Evolutionary conservation across 768 basidiomycete genomes (phyloP).

Genomic region (Hericium coralloides): DNA sequence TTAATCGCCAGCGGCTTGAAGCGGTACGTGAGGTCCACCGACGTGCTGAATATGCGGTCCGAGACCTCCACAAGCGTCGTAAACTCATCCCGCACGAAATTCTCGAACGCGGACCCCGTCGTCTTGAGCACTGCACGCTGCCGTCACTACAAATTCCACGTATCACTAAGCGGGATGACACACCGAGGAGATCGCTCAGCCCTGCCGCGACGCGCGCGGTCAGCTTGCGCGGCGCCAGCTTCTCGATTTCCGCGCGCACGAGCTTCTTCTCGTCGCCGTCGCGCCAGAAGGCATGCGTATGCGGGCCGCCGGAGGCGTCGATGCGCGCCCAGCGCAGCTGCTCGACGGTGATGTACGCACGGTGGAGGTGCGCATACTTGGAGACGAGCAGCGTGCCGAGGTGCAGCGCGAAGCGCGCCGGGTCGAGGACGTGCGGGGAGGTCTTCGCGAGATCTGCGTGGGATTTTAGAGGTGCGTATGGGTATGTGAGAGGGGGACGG

Average conservation of each 20-base stretch:
- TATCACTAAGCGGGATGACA: slow-evolving; percentile 13
- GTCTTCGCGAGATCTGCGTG: slow-evolving; percentile 71
- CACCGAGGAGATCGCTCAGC: slow-evolving; percentile 74
- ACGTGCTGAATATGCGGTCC: slow-evolving; percentile 88
- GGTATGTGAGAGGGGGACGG: not conserved
- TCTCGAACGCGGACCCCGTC: slow-evolving; percentile 76
- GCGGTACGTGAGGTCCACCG: slow-evolving; percentile 67
- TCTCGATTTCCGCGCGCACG: slow-evolving; percentile 44
- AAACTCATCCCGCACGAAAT: slow-evolving; percentile 77
- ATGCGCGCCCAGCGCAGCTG: slow-evolving; percentile 84
- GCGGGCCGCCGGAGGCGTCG: slow-evolving; percentile 34
- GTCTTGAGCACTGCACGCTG: slow-evolving; percentile 69
- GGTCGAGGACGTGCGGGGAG: slow-evolving; percentile 76
- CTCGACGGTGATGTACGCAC: slow-evolving; percentile 63
- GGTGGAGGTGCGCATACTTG: slow-evolving; percentile 69
- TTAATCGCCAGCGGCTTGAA: slow-evolving; percentile 42
- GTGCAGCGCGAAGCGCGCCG: slow-evolving; percentile 84
- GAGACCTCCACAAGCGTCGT: slow-evolving; percentile 80
- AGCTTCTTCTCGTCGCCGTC: slow-evolving; percentile 88
- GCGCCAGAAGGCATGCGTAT: slow-evolving; percentile 75
- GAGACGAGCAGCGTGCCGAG: slow-evolving; percentile 76
- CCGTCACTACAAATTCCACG: not conserved
- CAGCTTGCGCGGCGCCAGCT: not conserved
- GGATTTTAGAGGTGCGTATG: not conserved
- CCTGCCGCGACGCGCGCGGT: slow-evolving; percentile 32